Percentiles rank a stretch among this genome's conserved stretches.
Conservation (phyloP, 2,329 filamentous ascomycete species). For the Rosellinia necatrix region DNA sequence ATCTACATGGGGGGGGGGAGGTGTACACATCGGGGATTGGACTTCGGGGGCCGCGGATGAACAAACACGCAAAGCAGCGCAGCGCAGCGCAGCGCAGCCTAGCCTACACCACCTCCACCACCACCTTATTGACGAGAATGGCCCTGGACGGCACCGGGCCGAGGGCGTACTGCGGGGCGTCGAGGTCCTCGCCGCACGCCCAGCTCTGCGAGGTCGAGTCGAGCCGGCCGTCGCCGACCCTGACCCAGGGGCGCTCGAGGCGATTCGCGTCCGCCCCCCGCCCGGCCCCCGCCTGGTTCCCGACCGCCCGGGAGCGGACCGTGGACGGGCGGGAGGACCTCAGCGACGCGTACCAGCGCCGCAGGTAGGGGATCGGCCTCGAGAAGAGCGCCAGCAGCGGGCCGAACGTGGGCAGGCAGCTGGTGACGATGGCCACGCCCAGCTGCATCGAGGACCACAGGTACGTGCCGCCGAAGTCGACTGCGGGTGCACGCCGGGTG, state of each 20-base stretch:
- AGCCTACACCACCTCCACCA: constrained; percentile 6
- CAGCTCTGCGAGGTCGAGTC: not conserved
- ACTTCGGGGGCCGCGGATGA: too few relatives aligned
- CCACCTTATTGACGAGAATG: not conserved
- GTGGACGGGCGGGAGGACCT: too few relatives aligned
- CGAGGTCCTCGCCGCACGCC: not conserved
- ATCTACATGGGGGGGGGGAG: too few relatives aligned
- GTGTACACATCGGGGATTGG: too few relatives aligned
- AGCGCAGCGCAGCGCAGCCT: too few relatives aligned
- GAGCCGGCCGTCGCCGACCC: not conserved
- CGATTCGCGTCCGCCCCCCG: not conserved
- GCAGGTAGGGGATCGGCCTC: constrained; percentile 4
- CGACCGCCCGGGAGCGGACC: not conserved
- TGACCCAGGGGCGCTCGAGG: not conserved
- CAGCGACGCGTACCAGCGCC: constrained; percentile 9
- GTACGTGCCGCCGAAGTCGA: constrained; percentile 9
- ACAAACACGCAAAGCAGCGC: too few relatives aligned
- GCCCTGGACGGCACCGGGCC: constrained; percentile 7
- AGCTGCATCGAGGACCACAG: constrained; percentile 15
- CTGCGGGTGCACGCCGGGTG: constrained; percentile 2
- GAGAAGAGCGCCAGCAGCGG: constrained; percentile 4
- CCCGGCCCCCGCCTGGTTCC: not conserved
- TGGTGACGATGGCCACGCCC: constrained; percentile 20
- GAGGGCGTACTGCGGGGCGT: not conserved
- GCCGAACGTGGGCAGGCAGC: constrained; percentile 21